Evolutionary conservation across 192 early-diverging fungal species (phyloP), one percentile per base, ranked within the genome.

Genomic region (Pilobolus umbonatus): DNA sequence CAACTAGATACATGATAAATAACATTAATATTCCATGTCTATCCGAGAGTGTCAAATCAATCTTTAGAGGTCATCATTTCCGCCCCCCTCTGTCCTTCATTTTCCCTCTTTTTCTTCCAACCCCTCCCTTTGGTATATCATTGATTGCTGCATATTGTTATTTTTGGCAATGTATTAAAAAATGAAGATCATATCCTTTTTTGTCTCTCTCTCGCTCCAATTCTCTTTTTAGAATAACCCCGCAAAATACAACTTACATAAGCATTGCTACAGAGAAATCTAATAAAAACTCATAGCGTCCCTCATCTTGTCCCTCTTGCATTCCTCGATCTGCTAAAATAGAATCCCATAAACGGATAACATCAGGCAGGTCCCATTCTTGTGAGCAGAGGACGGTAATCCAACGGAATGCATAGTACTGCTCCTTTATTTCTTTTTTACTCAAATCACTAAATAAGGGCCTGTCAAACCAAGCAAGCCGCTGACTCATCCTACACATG

Each of bases 331-430:
- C 86, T 0, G 90, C 83, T 40, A 92, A 69, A 8, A 89, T 55
- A 26, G 88, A 81, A 65, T 92, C 90, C 90, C 90, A 92, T 36
- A 92, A 69, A 21, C 81, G 63, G 50, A 90, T 81, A 3, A 88
- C 80, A 70, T 91, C 88, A 0, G 90, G 90, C 8, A 92, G 68
- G 26, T 80, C 68, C 68, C 82, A 86, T 70, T 89, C 88, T 64
- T 89, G 88, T 6, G 87, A 82, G 31, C 81, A 81, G 36, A 88
- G 63, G 6, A 88, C 85, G 11, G 89, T 87, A 49, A 91, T 72
- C 90, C 90, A 92, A 1, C 88, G 81, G 65, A 92, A 87, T n/a
- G 82, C 77, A 65, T 85, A 92, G 61, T 85, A 89, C 44, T 82
- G 78, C 15, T 85, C 79, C 22, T 85, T 75, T 14, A 91, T 75